phyloP scores from a whole-genome alignment of 2,329 filamentous ascomycete species.

The Ceratocystis colombiana region DNA sequence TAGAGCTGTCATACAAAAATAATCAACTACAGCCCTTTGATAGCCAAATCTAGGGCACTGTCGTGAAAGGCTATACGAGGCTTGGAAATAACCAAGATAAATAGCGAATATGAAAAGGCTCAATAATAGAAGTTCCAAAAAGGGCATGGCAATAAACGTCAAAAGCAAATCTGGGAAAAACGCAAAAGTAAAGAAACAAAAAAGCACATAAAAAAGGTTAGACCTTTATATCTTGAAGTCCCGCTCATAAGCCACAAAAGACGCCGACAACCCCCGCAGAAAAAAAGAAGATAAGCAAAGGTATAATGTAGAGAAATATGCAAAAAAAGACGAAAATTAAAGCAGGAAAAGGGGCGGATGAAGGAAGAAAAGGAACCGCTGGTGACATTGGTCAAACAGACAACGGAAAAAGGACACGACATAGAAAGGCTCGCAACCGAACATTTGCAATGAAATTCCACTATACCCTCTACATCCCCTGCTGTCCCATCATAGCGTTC shows the following conservation, averaged over 20 bases:
- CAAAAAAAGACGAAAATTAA: constrained; percentile 19
- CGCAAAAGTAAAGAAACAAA: constrained; percentile 20
- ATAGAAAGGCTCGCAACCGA: not conserved
- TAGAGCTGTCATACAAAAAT: not conserved
- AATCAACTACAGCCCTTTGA: not conserved
- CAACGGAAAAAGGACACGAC: not conserved
- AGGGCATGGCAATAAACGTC: constrained; percentile 3
- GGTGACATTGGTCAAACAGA: not conserved
- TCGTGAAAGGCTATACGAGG: no score
- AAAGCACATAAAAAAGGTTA: constrained; percentile 2
- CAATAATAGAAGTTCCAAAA: not conserved
- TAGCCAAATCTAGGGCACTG: no score
- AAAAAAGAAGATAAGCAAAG: constrained; percentile 6
- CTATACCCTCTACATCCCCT: constrained; percentile 36
- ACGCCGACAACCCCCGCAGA: constrained; percentile 14
- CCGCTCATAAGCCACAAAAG: constrained; percentile 1
- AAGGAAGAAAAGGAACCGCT: not conserved
- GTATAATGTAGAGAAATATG: constrained; percentile 13
- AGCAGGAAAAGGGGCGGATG: constrained; percentile 20
- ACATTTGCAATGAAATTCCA: constrained; percentile 24
- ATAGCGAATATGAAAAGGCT: not conserved
- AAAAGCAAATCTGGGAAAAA: constrained; percentile 18
- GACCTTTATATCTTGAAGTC: not conserved
- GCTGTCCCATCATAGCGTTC: constrained; percentile 45
- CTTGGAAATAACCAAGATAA: not conserved